phyloP scores from a whole-genome alignment of 305 asterid species.

The Fraxinus sp. region DNA sequence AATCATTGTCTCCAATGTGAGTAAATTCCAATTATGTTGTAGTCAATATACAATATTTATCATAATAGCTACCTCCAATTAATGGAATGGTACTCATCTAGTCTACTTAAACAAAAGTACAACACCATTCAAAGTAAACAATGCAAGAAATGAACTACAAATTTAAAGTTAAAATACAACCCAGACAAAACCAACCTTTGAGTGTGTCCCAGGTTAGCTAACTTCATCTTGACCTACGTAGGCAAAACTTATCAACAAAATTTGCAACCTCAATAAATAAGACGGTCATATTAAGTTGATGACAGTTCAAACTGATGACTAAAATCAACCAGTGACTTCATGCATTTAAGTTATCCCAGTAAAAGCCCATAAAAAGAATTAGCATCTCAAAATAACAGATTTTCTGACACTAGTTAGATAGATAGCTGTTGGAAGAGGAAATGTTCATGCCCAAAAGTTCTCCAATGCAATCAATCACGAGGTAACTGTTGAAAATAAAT shows the following conservation, averaged over 20 bases:
- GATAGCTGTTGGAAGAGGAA: background rate
- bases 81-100: background rate
- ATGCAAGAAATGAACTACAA: background rate
- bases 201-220: slow-evolving; percentile 70
- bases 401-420: background rate
- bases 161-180: background rate
- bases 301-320: background rate
- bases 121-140: background rate
- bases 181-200: slow-evolving; percentile 56
- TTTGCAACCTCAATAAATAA: slow-evolving; percentile 11
- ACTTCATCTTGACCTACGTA: slow-evolving; percentile 84
- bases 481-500: background rate
- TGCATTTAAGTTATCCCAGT: background rate
- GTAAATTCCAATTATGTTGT: background rate
- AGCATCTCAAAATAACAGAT: background rate
- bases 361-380: background rate
- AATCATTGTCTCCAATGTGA: background rate
- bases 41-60: background rate
- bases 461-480: background rate
- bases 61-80: background rate
- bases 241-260: slow-evolving; percentile 27
- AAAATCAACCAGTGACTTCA: background rate
- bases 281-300: background rate
- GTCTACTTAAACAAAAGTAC: background rate
- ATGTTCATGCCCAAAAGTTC: background rate